Percentiles rank a stretch among this genome's conserved stretches.
phyloP scores from a whole-genome alignment of 768 basidiomycete species.

The Agaricus subrufescens region DNA sequence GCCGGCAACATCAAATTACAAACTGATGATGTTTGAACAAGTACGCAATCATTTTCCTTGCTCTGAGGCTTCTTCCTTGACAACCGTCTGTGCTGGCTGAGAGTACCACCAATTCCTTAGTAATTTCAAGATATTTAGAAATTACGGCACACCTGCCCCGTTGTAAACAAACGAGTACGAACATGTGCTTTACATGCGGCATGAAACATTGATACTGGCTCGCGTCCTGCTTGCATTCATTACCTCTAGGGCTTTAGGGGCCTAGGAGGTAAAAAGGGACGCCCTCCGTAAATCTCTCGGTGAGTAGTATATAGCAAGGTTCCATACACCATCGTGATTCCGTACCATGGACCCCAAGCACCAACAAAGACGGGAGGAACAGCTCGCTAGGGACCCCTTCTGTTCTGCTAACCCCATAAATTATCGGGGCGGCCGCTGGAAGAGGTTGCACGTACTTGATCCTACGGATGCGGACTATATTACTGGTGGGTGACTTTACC shows the following conservation, averaged over 20 bases:
- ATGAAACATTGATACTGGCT: neutral
- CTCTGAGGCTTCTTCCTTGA: too few relatives aligned
- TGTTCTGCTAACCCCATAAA: slow-evolving; percentile 38
- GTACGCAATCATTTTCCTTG: too few relatives aligned
- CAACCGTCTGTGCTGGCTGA: too few relatives aligned
- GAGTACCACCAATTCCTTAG: too few relatives aligned
- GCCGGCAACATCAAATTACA: neutral
- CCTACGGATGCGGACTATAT: slow-evolving; percentile 28
- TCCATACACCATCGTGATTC: neutral
- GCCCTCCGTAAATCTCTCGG: neutral
- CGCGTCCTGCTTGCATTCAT: neutral
- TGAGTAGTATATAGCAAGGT: neutral
- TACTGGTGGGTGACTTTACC: slow-evolving; percentile 30
- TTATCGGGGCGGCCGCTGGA: slow-evolving; percentile 33
- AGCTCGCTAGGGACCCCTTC: slow-evolving; percentile 33
- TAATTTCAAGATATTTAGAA: neutral
- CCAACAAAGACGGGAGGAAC: neutral
- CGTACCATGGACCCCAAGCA: neutral
- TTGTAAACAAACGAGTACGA: neutral
- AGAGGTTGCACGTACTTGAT: slow-evolving; percentile 37
- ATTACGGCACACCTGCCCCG: neutral
- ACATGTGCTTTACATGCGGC: neutral
- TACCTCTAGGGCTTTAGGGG: neutral
- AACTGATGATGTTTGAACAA: too few relatives aligned
- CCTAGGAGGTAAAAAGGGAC: neutral